phyloP scores from a whole-genome alignment of 345 rosid genomes.

The Turnera subulata region DNA sequence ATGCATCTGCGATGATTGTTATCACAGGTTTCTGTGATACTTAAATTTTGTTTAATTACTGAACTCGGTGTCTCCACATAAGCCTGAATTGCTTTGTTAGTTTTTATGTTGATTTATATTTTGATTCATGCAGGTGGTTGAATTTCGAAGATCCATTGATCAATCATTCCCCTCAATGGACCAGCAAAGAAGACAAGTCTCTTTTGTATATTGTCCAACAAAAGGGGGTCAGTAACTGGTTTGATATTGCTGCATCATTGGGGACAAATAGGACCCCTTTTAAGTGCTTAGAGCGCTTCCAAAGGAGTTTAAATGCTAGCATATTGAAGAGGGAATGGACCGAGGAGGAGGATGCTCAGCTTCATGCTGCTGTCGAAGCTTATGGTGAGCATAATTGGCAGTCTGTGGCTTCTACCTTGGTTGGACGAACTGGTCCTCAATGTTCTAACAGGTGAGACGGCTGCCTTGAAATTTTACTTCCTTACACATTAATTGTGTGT shows the following conservation, averaged over 20 bases:
- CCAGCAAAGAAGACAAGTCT: slow-evolving; percentile 61
- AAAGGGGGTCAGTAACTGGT: slow-evolving; percentile 62
- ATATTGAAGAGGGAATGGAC: slow-evolving; percentile 79
- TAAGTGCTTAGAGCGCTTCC: slow-evolving; percentile 77
- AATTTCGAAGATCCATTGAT: slow-evolving; percentile 77
- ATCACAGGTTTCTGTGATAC: slow-evolving; percentile 13
- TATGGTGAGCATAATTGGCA: slow-evolving; percentile 87
- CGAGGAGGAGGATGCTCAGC: slow-evolving; percentile 77
- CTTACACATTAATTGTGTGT: background rate
- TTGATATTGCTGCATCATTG: slow-evolving; percentile 55
- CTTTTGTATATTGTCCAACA: slow-evolving; percentile 54
- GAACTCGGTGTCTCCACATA: slow-evolving; percentile 4
- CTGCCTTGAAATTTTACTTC: background rate
- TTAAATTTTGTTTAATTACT: slow-evolving; percentile 6
- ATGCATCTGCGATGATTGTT: slow-evolving; percentile 23
- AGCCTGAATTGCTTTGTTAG: background rate
- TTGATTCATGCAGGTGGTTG: slow-evolving; percentile 62
- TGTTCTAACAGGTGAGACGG: slow-evolving; percentile 82
- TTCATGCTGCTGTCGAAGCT: slow-evolving; percentile 59
- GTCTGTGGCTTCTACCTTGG: slow-evolving; percentile 62
- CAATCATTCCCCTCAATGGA: slow-evolving; percentile 51
- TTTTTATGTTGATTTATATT: slow-evolving; percentile 10
- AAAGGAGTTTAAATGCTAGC: slow-evolving; percentile 70
- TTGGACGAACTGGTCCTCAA: slow-evolving; percentile 77
- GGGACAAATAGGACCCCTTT: slow-evolving; percentile 86